Evolutionary conservation across 2,329 filamentous ascomycete genomes (phyloP).

Genomic region (Spiromastix sp.): DNA sequence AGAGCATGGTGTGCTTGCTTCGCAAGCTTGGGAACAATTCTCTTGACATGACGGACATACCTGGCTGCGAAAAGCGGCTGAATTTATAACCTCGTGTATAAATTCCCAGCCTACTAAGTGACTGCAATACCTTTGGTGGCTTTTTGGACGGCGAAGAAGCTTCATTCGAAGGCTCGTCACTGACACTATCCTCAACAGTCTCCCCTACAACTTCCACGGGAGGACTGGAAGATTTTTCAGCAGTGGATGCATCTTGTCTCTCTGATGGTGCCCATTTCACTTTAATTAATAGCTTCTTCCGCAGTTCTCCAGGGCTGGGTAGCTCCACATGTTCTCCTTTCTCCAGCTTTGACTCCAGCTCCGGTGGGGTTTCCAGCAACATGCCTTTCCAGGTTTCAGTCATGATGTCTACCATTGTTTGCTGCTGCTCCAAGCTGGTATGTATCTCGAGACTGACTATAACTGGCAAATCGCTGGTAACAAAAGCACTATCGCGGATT

Average conservation of each 20-base stretch:
- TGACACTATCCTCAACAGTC: conserved; percentile 28
- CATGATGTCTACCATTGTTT: conserved; percentile 91
- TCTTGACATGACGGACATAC: conserved; percentile 33
- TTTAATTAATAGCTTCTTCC: conserved; percentile 73
- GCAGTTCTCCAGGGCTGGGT: conserved; percentile 60
- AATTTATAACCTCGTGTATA: conserved; percentile 85
- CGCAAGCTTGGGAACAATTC: no score
- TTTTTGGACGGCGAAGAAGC: conserved; percentile 25
- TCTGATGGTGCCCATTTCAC: conserved; percentile 55
- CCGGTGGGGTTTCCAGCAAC: conserved; percentile 55
- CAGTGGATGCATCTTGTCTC: conserved; percentile 20
- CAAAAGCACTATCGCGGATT: conserved; percentile 69
- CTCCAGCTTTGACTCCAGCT: conserved; percentile 43
- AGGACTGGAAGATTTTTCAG: conserved; percentile 10
- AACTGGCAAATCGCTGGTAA: conserved; percentile 63
- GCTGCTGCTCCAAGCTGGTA: conserved; percentile 69
- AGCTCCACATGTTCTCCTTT: conserved; percentile 34
- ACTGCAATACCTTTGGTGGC: conserved; percentile 57
- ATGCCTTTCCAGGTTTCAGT: conserved; percentile 70
- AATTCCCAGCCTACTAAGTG: conserved; percentile 63
- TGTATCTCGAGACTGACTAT: conserved; percentile 93
- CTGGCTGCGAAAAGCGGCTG: conserved; percentile 56
- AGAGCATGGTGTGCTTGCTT: no score
- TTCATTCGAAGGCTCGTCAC: neutral
- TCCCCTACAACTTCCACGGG: conserved; percentile 6